A percentile compares a stretch with the other conserved stretches of the same genome.
Conservation (phyloP, 1,284 basidiomycete genomes). For the Moesziomyces sp. region DNA sequence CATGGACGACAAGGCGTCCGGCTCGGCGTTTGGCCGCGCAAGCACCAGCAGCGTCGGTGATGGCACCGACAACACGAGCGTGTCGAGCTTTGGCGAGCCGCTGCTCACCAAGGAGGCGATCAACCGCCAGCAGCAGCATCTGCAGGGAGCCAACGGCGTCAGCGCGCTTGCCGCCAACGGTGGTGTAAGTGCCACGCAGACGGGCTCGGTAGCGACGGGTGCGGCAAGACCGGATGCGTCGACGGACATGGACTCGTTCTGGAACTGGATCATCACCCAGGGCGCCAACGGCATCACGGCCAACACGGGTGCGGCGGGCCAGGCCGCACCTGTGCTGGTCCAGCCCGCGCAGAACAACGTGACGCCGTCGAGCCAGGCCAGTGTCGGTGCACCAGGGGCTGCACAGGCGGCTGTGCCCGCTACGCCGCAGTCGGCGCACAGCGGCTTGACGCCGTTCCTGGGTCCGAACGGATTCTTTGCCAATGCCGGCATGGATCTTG, state of each 20-base stretch:
- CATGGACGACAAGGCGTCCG: constrained; percentile 25
- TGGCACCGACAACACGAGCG: constrained; percentile 35
- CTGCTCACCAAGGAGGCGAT: constrained; percentile 40
- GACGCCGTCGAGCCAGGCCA: too few species aligned
- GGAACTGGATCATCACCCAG: constrained; percentile 60
- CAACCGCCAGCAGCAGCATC: constrained; percentile 31
- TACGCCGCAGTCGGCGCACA: constrained; percentile 22
- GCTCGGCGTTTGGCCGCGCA: constrained; percentile 17
- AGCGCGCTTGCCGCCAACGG: background rate
- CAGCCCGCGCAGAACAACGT: constrained; percentile 1
- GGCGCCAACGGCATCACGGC: constrained; percentile 44
- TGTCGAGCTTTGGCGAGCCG: constrained; percentile 35
- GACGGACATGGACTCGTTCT: constrained; percentile 55
- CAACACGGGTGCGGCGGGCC: constrained; percentile 4
- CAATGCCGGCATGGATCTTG: constrained; percentile 2
- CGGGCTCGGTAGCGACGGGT: constrained; percentile 12
- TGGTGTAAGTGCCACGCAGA: constrained; percentile 10
- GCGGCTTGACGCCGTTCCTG: constrained; percentile 39
- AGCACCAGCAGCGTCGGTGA: constrained; percentile 25
- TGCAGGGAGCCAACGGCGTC: constrained; percentile 9
- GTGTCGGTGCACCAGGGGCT: constrained; percentile 1
- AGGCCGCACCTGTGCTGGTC: constrained; percentile 19
- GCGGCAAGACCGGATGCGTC: constrained; percentile 12
- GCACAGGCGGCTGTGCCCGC: constrained; percentile 10
- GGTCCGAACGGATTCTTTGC: constrained; percentile 39